Percentiles rank a stretch among this genome's conserved stretches.
phyloP scores from a whole-genome alignment of 139 green algal species.

The Chlorella sp. region DNA sequence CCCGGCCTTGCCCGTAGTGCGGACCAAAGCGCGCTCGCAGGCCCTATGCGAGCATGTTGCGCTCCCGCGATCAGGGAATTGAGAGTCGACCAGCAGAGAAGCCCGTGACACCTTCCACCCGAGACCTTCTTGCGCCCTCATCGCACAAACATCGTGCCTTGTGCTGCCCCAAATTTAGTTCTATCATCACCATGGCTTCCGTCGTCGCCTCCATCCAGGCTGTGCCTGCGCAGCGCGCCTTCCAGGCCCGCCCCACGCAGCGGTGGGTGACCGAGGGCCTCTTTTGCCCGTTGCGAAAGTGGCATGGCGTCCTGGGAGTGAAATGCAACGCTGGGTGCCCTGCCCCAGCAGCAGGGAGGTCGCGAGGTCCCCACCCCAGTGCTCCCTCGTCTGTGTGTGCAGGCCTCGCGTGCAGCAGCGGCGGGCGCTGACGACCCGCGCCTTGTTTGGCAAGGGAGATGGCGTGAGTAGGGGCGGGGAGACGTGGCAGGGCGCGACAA shows the following conservation, averaged over 20 bases:
- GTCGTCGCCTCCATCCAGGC: neutral
- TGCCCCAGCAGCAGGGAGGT: neutral
- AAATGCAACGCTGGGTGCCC: neutral
- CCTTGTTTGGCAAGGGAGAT: conserved; percentile 62
- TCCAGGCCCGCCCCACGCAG: neutral
- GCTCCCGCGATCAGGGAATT: too few species aligned
- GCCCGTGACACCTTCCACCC: too few species aligned
- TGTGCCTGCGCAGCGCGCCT: neutral
- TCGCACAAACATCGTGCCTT: too few species aligned
- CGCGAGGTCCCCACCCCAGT: neutral
- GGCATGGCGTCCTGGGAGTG: neutral
- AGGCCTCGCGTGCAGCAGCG: conserved; percentile 32
- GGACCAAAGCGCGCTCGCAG: too few species aligned
- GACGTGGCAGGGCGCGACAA: neutral
- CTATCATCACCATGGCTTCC: neutral
- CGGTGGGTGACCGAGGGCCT: neutral
- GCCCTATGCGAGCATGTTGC: too few species aligned
- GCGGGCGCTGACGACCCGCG: conserved; percentile 11
- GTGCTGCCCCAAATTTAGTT: neutral
- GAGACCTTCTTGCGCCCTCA: too few species aligned
- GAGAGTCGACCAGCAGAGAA: too few species aligned
- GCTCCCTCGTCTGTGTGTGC: neutral
- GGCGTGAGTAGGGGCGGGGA: conserved; percentile 4
- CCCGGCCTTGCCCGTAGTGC: too few species aligned
- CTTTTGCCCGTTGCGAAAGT: neutral